Conservation (phyloP, 2,329 filamentous ascomycete species). For the Canariomyces notabilis region DNA sequence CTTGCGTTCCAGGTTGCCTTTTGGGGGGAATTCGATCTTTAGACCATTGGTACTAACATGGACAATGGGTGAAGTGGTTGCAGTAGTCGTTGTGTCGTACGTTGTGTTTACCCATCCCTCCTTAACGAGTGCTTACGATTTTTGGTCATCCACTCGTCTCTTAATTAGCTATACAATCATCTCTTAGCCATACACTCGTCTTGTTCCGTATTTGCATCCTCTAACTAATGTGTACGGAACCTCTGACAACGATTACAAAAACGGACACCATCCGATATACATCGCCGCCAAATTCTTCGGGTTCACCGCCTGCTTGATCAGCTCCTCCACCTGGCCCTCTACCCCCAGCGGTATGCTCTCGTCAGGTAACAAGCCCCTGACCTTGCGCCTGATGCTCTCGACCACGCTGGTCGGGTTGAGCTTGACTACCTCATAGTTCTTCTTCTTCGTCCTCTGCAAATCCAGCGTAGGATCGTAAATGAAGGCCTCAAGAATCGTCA, state of each 20-base stretch:
- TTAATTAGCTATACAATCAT: no score
- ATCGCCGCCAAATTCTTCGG: constrained; percentile 77
- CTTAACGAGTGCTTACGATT: no score
- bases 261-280: constrained; percentile 91
- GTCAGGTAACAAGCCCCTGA: constrained; percentile 74
- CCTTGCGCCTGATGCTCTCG: constrained; percentile 81
- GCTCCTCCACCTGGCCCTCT: constrained; percentile 93
- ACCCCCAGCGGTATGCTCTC: constrained; percentile 92
- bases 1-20: no score
- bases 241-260: constrained; percentile 37
- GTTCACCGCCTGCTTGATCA: constrained; percentile 83
- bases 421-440: constrained; percentile 44
- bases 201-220: background rate
- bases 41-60: no score
- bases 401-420: constrained; percentile 69
- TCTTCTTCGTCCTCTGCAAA: constrained; percentile 68
- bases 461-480: constrained; percentile 96
- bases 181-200: background rate
- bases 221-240: background rate
- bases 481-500: constrained; percentile 96
- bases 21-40: no score
- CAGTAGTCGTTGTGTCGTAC: no score
- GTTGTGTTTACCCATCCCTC: no score
- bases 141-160: background rate
- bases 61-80: no score